phyloP scores from a whole-genome alignment of 192 early-diverging fungal genomes.

The Backusella circina region DNA sequence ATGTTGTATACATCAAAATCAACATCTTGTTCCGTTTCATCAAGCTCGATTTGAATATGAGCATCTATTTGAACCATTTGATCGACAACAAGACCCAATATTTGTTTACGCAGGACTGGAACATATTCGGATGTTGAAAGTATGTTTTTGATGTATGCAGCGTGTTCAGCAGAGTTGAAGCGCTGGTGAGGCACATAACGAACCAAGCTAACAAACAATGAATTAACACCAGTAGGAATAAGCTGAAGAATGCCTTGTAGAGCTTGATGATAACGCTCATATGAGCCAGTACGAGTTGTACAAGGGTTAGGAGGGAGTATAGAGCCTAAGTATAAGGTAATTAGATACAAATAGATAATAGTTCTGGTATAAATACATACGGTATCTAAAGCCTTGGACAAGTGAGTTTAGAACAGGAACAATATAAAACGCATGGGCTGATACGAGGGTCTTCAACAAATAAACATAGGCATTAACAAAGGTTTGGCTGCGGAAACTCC shows the following conservation, averaged over 20 bases:
- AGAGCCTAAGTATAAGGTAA: neutral
- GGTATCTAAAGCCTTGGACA: constrained; percentile 46
- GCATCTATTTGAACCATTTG: constrained; percentile 87
- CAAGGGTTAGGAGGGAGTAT: constrained; percentile 7
- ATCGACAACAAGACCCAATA: constrained; percentile 76
- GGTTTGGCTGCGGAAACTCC: constrained; percentile 44
- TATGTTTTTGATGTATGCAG: constrained; percentile 72
- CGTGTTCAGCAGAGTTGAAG: constrained; percentile 52
- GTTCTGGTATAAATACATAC: constrained; percentile 31
- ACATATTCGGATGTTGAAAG: constrained; percentile 76
- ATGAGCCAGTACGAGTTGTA: constrained; percentile 29
- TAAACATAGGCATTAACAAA: constrained; percentile 54
- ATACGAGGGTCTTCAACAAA: constrained; percentile 70
- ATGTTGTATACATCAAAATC: constrained; percentile 35
- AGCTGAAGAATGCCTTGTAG: constrained; percentile 58
- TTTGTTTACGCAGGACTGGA: constrained; percentile 60
- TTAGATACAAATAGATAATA: neutral
- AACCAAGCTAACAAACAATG: constrained; percentile 57
- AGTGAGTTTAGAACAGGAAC: constrained; percentile 57
- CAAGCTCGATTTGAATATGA: constrained; percentile 88
- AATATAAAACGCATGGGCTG: constrained; percentile 67
- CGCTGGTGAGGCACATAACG: constrained; percentile 72
- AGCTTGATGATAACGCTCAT: constrained; percentile 60
- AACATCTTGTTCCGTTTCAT: constrained; percentile 72
- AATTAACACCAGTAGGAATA: constrained; percentile 65